Base-by-base conservation (phyloP, 257 asterid genomes). In the Scutellaria barbata region DNA sequence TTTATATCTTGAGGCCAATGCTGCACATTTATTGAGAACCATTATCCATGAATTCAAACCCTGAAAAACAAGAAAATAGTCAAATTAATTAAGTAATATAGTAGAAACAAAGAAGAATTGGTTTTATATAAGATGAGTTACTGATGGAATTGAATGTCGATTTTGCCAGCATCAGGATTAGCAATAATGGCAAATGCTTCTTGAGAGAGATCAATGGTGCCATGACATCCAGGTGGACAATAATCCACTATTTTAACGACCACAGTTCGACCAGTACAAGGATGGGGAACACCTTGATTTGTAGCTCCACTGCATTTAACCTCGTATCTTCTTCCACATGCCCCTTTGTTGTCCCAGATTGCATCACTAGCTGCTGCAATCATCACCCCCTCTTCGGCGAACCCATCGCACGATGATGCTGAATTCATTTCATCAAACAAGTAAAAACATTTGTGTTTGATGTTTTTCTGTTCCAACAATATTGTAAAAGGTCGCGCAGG, bases 121-220 rank as follows among this genome's bases (percentile, higher is more conserved):
- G 5, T 30, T 3, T 2, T 30, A 30, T 5, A 2, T 45, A 10
- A 5, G 37, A 12, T 11, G n/a, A 41, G 79, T 80, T 58, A 85
- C 86, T 66, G 65, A 30, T 76, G 3, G 54, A 69, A 85, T 0
- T 77, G 69, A 11, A 81, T 55, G 0, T 63, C n/a, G 60, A 86
- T 62, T 65, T 70, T 83, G 17, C 91, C 91, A 41, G 88, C 87
- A 50, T 73, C 72, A 1, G 82, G 81, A 64, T 83, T 57, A 0
- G 87, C 91, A 65, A 83, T 83, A 0, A 53, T 10, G 13, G 87
- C 68, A 52, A 86, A 83, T 0, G 90, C 90, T 70, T 83, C 85
- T 43, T 79, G 78, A 10, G 85, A 80, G 66, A 85, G 88, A 66
- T 86, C 88, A 8, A 83, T 73, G 13, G 87, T 83, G 9, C 81